phyloP scores from a whole-genome alignment of 2,329 filamentous ascomycete species.

The Coniochaeta sp. region DNA sequence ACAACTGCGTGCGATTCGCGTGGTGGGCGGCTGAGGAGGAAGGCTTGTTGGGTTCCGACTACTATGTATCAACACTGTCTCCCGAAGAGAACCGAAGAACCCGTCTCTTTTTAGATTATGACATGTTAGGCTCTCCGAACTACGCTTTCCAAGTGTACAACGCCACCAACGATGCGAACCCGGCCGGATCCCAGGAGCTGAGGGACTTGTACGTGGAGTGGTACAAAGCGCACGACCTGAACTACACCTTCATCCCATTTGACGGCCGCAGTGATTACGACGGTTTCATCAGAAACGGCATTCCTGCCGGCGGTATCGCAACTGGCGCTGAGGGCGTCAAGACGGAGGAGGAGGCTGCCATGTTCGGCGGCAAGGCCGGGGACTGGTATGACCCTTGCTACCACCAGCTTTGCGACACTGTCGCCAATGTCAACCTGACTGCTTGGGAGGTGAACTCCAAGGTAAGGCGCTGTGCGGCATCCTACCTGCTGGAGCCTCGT shows the following conservation, averaged over 20 bases:
- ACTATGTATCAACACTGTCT: constrained; percentile 49
- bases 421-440: constrained; percentile 48
- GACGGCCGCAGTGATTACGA: constrained; percentile 76
- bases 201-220: constrained; percentile 60
- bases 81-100: constrained; percentile 54
- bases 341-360: constrained; percentile 53
- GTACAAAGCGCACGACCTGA: constrained; percentile 53
- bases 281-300: constrained; percentile 64
- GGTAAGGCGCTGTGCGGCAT: constrained; percentile 25
- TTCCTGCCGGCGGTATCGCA: constrained; percentile 68
- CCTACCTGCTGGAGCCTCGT: neutral
- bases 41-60: constrained; percentile 55
- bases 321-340: constrained; percentile 73
- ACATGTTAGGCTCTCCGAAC: constrained; percentile 62
- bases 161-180: constrained; percentile 62
- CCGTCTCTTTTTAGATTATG: constrained; percentile 61
- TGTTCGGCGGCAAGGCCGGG: constrained; percentile 66
- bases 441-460: constrained; percentile 56
- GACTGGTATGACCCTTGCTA: constrained; percentile 53
- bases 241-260: constrained; percentile 66
- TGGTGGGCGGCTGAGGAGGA: constrained; percentile 65
- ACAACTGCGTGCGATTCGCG: constrained; percentile 59
- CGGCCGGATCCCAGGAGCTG: constrained; percentile 62
- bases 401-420: constrained; percentile 54
- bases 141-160: constrained; percentile 64